Percentiles rank a stretch among this genome's conserved stretches.
These are phyloP conservation scores for Tetraselmis chui DNA, from an alignment of 139 green algal genomes.

Conservation along the genomic window DNA sequence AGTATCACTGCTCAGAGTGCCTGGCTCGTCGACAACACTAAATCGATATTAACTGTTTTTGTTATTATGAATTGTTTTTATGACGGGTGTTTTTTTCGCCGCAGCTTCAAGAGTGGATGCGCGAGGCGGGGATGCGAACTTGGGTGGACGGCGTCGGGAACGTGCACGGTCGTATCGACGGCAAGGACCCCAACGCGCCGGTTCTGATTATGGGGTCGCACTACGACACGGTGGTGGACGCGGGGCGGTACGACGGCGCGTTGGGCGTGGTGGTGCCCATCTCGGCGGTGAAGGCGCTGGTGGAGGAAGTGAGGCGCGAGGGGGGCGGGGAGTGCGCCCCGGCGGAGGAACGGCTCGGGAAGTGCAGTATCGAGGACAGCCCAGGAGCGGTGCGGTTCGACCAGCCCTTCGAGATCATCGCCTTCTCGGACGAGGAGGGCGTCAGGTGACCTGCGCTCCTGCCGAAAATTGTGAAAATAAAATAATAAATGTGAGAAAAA, in stretches of 20 bases:
- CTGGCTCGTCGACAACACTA: neutral
- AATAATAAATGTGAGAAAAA: no score
- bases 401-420: constrained; percentile 51
- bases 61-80: neutral
- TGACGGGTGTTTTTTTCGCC: neutral
- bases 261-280: constrained; percentile 80
- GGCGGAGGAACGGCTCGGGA: neutral
- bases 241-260: constrained; percentile 65
- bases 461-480: no score
- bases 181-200: constrained; percentile 15
- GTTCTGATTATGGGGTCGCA: constrained; percentile 75
- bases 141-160: constrained; percentile 75
- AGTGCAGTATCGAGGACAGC: neutral
- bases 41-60: neutral
- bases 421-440: constrained; percentile 88
- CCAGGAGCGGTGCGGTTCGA: neutral
- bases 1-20: neutral
- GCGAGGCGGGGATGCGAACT: constrained; percentile 57
- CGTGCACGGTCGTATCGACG: constrained; percentile 56
- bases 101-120: constrained; percentile 60
- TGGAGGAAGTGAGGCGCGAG: constrained; percentile 30
- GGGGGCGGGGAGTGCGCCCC: neutral
- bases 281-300: constrained; percentile 60
- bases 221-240: constrained; percentile 91
- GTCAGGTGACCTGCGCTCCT: constrained; percentile 37